Evolutionary conservation across 257 asterid species (phyloP).

Genomic region (Cruciata laevipes): DNA sequence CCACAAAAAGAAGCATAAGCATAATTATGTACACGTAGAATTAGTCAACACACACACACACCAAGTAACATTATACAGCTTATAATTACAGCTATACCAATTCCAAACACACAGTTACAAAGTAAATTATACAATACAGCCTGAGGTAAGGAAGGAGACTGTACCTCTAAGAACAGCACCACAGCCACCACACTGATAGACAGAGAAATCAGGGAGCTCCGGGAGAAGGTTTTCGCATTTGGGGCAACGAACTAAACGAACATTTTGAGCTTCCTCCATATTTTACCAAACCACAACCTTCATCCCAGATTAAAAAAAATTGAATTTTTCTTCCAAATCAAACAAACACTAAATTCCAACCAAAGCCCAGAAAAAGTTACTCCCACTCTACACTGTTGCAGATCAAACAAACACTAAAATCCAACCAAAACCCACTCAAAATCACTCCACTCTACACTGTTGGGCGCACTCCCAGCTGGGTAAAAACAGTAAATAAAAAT

Average conservation of each 20-base stretch:
- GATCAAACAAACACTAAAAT: slow-evolving; percentile 1
- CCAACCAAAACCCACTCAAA: background rate
- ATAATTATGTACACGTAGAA: background rate
- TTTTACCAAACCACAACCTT: slow-evolving; percentile 12
- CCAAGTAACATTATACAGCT: background rate
- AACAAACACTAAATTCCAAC: slow-evolving; percentile 4
- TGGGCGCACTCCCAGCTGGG: too few relatives aligned
- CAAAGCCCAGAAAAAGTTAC: background rate
- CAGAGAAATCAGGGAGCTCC: slow-evolving; percentile 69
- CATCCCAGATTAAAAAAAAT: slow-evolving; percentile 12
- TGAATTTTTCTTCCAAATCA: slow-evolving; percentile 8
- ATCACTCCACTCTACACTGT: background rate
- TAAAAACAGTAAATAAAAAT: background rate
- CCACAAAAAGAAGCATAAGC: background rate
- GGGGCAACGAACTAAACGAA: slow-evolving; percentile 85
- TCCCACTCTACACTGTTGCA: background rate
- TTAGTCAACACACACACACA: background rate
- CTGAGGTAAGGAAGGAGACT: background rate
- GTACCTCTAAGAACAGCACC: slow-evolving; percentile 82
- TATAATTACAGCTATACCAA: background rate
- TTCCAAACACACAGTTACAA: background rate
- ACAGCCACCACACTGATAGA: slow-evolving; percentile 92
- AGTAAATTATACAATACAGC: background rate
- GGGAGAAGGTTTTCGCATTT: slow-evolving; percentile 85
- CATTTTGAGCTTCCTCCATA: slow-evolving; percentile 59